A percentile compares a stretch with the other conserved stretches of the same genome.
Evolutionary conservation across 1,139 yeast genomes (phyloP).

Genomic region (Yamadazyma diospyri): DNA sequence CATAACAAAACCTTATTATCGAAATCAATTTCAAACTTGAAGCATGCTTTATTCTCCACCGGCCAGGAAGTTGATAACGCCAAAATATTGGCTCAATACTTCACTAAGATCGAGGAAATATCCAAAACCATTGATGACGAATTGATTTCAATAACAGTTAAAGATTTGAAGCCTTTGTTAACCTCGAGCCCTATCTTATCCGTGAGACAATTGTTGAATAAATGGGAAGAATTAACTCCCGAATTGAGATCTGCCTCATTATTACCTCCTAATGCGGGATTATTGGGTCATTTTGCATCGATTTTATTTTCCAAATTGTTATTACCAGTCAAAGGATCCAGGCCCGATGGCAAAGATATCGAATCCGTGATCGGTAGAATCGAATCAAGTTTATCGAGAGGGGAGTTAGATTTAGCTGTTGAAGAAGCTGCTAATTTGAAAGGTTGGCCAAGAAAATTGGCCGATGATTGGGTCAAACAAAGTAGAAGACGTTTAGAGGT

Average conservation of each 20-base stretch:
- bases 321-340: constrained; percentile 56
- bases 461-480: constrained; percentile 87
- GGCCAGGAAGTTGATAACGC: constrained; percentile 24
- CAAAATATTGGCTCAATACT: constrained; percentile 38
- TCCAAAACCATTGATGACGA: constrained; percentile 44
- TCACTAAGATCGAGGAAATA: constrained; percentile 44
- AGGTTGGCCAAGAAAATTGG: constrained; percentile 91
- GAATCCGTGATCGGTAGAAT: constrained; percentile 90
- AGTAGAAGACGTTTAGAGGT: constrained; percentile 88
- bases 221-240: constrained; percentile 77
- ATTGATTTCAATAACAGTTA: constrained; percentile 33
- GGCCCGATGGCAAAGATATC: constrained; percentile 71
- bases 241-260: constrained; percentile 87
- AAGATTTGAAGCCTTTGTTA: constrained; percentile 39
- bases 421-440: constrained; percentile 86
- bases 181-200: constrained; percentile 55
- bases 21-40: constrained; percentile 53
- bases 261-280: constrained; percentile 93
- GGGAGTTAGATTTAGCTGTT: constrained; percentile 82
- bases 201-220: constrained; percentile 61
- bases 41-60: constrained; percentile 36
- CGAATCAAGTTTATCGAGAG: constrained; percentile 68
- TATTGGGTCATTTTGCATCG: constrained; percentile 86
- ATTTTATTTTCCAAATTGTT: constrained; percentile 71
- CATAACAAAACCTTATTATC: constrained; percentile 57